Conservation (phyloP, 805 yeast species). For the Henningerozyma blattae region DNA sequence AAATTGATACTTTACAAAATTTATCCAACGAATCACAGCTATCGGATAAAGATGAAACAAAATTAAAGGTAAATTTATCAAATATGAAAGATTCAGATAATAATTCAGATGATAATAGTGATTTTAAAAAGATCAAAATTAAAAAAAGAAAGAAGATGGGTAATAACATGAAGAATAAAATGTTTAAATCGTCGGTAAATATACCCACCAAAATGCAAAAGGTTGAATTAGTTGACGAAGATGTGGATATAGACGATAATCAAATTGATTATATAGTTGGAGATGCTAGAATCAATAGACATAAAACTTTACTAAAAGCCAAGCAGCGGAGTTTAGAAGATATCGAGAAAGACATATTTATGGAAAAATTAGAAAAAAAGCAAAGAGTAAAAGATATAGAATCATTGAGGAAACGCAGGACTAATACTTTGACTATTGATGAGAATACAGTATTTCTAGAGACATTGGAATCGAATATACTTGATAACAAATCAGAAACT, state of each 20-base stretch:
- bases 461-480: constrained; percentile 7
- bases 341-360: constrained; percentile 29
- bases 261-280: constrained; percentile 23
- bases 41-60: constrained; percentile 1
- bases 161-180: constrained; percentile 12
- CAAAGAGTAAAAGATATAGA: constrained; percentile 8
- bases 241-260: constrained; percentile 15
- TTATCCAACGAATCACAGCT: no score
- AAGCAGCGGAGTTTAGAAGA: constrained; percentile 6
- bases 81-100: constrained; percentile 7
- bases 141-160: constrained; percentile 29
- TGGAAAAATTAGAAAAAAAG: constrained; percentile 16
- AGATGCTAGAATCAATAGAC: constrained; percentile 21
- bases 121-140: constrained; percentile 28
- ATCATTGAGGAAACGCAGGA: constrained; percentile 9
- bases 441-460: constrained; percentile 26
- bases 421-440: constrained; percentile 26
- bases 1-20: no score
- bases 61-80: constrained; percentile 15
- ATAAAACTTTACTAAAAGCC: constrained; percentile 11
- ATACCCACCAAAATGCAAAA: constrained; percentile 20
- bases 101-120: constrained; percentile 20
- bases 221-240: constrained; percentile 25
- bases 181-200: constrained; percentile 23
- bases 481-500: constrained; percentile 1